Conservation (phyloP, 2,329 filamentous ascomycete genomes). For the Colletotrichum sp. region DNA sequence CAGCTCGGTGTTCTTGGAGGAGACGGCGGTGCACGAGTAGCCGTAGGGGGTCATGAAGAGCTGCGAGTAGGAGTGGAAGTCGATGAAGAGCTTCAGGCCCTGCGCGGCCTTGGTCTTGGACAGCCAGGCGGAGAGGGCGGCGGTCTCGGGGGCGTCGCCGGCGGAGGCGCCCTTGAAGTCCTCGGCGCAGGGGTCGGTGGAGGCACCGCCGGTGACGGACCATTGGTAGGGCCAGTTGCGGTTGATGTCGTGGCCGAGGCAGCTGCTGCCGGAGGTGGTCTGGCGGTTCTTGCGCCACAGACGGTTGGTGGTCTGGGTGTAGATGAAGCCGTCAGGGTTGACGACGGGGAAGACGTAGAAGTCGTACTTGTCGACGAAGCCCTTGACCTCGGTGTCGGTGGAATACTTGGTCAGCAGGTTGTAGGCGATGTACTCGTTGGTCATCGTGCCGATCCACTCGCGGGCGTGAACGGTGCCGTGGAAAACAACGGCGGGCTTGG, state of each 20-base stretch:
- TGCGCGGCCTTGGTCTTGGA: slow-evolving; percentile 31
- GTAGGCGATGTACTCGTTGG: slow-evolving; percentile 51
- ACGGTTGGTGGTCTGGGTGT: slow-evolving; percentile 54
- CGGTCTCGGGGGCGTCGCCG: slow-evolving; percentile 49
- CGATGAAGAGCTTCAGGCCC: slow-evolving; percentile 61
- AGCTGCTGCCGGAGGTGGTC: slow-evolving; percentile 34
- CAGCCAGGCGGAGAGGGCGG: slow-evolving; percentile 40
- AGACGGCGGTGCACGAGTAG: slow-evolving; percentile 56
- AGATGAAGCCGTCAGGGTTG: slow-evolving; percentile 62
- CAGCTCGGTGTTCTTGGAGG: slow-evolving; percentile 53
- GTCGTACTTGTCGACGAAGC: slow-evolving; percentile 61
- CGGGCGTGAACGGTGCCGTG: slow-evolving; percentile 57
- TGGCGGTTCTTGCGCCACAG: slow-evolving; percentile 60
- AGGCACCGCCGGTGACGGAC: slow-evolving; percentile 46
- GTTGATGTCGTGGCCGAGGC: slow-evolving; percentile 54
- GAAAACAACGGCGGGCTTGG: slow-evolving; percentile 49
- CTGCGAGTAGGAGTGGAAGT: slow-evolving; percentile 63
- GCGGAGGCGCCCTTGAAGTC: slow-evolving; percentile 42
- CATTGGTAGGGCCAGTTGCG: slow-evolving; percentile 57
- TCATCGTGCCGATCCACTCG: slow-evolving; percentile 52
- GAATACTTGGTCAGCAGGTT: slow-evolving; percentile 44
- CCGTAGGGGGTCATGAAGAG: slow-evolving; percentile 61
- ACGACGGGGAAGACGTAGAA: slow-evolving; percentile 63
- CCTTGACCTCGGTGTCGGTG: slow-evolving; percentile 32
- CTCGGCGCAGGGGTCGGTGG: slow-evolving; percentile 48